Conservation (phyloP, 257 asterid species). For the Nicotiana sylvestris region DNA sequence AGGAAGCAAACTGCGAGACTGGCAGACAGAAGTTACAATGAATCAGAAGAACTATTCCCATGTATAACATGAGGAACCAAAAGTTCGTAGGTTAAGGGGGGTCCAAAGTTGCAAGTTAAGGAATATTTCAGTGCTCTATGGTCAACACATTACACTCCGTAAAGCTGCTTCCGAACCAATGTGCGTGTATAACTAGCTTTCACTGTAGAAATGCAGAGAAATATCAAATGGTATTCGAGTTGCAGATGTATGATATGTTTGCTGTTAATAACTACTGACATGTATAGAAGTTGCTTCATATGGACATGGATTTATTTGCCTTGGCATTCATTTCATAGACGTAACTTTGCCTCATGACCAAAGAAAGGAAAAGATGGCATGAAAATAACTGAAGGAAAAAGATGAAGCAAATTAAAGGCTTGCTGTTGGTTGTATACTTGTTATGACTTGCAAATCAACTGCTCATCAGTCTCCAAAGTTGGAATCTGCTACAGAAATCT, state of each 20-base stretch:
- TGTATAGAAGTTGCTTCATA: conserved; percentile 6
- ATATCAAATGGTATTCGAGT: background rate
- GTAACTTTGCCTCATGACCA: background rate
- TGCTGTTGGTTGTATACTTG: background rate
- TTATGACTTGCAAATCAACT: background rate
- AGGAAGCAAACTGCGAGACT: background rate
- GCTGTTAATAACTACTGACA: background rate
- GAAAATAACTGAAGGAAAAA: background rate
- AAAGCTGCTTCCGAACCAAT: background rate
- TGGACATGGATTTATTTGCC: background rate
- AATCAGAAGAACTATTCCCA: background rate
- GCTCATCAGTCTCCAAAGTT: background rate
- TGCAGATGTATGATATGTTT: background rate
- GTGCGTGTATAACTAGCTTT: background rate
- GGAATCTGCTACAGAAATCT: background rate
- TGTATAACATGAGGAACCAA: background rate
- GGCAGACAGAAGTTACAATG: background rate
- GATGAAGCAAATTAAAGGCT: background rate
- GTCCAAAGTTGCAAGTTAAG: background rate
- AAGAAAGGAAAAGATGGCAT: background rate
- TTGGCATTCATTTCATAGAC: background rate
- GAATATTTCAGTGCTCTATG: background rate
- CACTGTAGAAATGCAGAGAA: background rate
- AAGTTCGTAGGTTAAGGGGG: background rate
- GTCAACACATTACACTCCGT: background rate